phyloP scores from a whole-genome alignment of 2,329 filamentous ascomycete species.

The Xylaria sp. region DNA sequence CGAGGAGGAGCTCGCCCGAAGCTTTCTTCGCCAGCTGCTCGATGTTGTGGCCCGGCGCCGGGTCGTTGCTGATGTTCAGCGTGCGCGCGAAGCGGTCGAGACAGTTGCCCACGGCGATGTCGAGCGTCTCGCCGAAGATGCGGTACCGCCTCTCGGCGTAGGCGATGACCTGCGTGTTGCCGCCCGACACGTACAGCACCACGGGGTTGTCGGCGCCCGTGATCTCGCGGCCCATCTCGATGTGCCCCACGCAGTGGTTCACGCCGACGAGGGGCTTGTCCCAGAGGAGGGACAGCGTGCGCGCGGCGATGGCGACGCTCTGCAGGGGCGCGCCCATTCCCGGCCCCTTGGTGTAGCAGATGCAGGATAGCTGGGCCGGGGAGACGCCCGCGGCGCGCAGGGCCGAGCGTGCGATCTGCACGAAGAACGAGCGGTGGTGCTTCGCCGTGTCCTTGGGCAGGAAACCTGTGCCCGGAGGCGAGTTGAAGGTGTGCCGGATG shows the following conservation, averaged over 20 bases:
- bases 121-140: constrained; percentile 97
- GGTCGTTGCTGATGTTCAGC: constrained; percentile 91
- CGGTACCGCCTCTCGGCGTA: constrained; percentile 95
- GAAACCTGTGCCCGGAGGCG: constrained; percentile 93
- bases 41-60: constrained; percentile 97
- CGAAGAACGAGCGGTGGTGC: constrained; percentile 90
- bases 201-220: constrained; percentile 92
- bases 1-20: constrained; percentile 72
- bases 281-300: constrained; percentile 87
- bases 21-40: constrained; percentile 88
- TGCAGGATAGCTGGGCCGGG: constrained; percentile 80
- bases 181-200: constrained; percentile 93
- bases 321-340: constrained; percentile 96
- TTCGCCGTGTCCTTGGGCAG: constrained; percentile 94
- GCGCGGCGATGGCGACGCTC: constrained; percentile 84
- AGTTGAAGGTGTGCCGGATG: constrained; percentile 91
- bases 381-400: constrained; percentile 74
- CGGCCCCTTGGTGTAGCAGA: constrained; percentile 95
- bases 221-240: constrained; percentile 96
- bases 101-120: constrained; percentile 98
- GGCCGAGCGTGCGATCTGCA: constrained; percentile 81
- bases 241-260: constrained; percentile 98
- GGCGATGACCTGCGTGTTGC: constrained; percentile 97
- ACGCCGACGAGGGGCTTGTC: constrained; percentile 89
- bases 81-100: constrained; percentile 95